A percentile compares a stretch with the other conserved stretches of the same genome.
Evolutionary conservation across 805 yeast genomes (phyloP).

Genomic region (Brettanomyces anomalus): DNA sequence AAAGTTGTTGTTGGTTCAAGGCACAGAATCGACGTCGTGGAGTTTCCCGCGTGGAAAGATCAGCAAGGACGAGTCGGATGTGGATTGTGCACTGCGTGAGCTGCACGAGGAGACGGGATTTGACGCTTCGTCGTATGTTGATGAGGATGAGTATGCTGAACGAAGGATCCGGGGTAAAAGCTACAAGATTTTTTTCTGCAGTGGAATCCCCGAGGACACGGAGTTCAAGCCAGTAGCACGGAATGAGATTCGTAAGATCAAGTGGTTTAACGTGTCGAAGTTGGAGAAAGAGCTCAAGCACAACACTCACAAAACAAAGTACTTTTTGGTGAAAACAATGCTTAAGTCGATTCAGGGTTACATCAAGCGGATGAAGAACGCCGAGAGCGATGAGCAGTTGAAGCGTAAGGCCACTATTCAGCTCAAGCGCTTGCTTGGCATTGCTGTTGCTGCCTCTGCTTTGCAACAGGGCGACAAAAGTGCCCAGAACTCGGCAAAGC

Average conservation of each 20-base stretch:
- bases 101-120: conserved; percentile 91
- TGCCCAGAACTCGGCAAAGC: background rate
- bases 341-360: conserved; percentile 44
- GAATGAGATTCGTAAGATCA: conserved; percentile 76
- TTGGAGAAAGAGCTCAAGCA: conserved; percentile 28
- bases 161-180: conserved; percentile 77
- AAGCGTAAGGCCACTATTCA: conserved; percentile 55
- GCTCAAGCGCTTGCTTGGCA: conserved; percentile 2
- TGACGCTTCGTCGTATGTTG: conserved; percentile 61
- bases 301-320: conserved; percentile 17
- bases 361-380: conserved; percentile 44
- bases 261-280: conserved; percentile 62
- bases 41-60: conserved; percentile 97
- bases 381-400: conserved; percentile 46
- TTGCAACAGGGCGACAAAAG: background rate
- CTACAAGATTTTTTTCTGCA: conserved; percentile 70
- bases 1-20: conserved; percentile 73
- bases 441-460: background rate
- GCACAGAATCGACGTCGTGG: conserved; percentile 76
- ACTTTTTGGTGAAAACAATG: conserved; percentile 39
- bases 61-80: conserved; percentile 84
- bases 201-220: conserved; percentile 68
- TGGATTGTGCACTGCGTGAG: conserved; percentile 85
- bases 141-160: conserved; percentile 68
- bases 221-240: conserved; percentile 76